These are phyloP conservation scores for Prunus dulcis DNA, from an alignment of 306 rosid species.

Conservation along the genomic window DNA sequence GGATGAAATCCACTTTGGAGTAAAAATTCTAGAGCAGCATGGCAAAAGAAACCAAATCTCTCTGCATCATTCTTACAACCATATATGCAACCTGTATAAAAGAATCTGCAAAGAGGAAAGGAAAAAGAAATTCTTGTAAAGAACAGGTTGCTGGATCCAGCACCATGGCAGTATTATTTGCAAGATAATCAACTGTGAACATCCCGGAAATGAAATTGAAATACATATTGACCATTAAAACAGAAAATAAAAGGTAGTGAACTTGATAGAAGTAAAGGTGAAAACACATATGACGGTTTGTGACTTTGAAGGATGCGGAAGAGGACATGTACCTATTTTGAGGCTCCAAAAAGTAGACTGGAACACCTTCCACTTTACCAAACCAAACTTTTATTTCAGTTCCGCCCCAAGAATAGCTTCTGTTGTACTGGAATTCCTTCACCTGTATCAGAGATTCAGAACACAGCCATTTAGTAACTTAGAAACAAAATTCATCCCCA, in stretches of 20 bases:
- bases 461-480: neutral
- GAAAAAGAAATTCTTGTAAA: neutral
- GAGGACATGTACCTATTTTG: constrained; percentile 72
- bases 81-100: constrained; percentile 68
- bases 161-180: neutral
- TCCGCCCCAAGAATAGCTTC: constrained; percentile 68
- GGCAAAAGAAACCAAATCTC: constrained; percentile 95
- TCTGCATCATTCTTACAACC: constrained; percentile 83
- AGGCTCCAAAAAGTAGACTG: constrained; percentile 95
- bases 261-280: neutral
- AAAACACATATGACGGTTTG: neutral
- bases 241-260: neutral
- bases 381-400: constrained; percentile 92
- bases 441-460: constrained; percentile 58
- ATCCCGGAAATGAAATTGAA: neutral
- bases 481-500: neutral
- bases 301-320: neutral
- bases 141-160: neutral
- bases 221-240: neutral
- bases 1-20: constrained; percentile 84
- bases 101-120: constrained; percentile 49
- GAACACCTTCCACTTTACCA: constrained; percentile 91
- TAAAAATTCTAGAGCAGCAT: constrained; percentile 90
- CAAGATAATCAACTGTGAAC: neutral
- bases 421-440: constrained; percentile 56